These are phyloP conservation scores for Tricholomella constricta DNA, from an alignment of 768 basidiomycete species.

Conservation along the genomic window DNA sequence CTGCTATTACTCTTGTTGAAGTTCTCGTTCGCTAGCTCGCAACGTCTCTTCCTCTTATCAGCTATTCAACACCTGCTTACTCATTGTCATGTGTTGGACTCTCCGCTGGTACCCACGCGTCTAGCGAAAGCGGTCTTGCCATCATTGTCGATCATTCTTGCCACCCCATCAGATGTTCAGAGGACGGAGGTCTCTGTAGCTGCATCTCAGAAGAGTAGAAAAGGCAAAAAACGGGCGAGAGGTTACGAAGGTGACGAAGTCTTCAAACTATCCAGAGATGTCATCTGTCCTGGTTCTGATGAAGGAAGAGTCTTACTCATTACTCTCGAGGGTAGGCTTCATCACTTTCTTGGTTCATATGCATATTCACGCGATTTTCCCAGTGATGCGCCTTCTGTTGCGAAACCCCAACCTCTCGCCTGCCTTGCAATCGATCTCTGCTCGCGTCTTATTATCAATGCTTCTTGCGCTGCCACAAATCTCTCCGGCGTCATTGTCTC, in stretches of 20 bases:
- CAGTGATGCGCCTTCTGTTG: conserved; percentile 55
- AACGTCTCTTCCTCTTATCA: conserved; percentile 46
- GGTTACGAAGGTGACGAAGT: conserved; percentile 78
- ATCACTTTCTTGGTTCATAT: neutral
- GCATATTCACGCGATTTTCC: neutral
- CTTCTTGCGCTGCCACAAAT: conserved; percentile 57
- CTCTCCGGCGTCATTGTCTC: conserved; percentile 56
- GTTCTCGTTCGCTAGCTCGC: conserved; percentile 26
- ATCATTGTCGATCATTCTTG: conserved; percentile 48
- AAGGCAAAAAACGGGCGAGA: conserved; percentile 68
- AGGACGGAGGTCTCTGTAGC: conserved; percentile 20
- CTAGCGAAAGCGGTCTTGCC: conserved; percentile 56
- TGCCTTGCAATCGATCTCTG: conserved; percentile 58
- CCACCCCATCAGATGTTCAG: conserved; percentile 35
- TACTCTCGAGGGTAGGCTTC: conserved; percentile 59
- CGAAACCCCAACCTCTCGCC: conserved; percentile 51
- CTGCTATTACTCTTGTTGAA: neutral
- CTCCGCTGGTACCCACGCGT: conserved; percentile 51
- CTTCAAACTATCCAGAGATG: conserved; percentile 50
- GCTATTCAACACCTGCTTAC: conserved; percentile 45
- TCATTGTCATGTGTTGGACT: conserved; percentile 46
- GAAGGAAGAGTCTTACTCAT: conserved; percentile 55
- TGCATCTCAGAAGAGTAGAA: conserved; percentile 39
- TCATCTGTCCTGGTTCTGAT: conserved; percentile 48
- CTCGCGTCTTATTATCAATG: conserved; percentile 58